Base-by-base conservation (phyloP, 208 protist species). In the Crithidia thermophila region DNA sequence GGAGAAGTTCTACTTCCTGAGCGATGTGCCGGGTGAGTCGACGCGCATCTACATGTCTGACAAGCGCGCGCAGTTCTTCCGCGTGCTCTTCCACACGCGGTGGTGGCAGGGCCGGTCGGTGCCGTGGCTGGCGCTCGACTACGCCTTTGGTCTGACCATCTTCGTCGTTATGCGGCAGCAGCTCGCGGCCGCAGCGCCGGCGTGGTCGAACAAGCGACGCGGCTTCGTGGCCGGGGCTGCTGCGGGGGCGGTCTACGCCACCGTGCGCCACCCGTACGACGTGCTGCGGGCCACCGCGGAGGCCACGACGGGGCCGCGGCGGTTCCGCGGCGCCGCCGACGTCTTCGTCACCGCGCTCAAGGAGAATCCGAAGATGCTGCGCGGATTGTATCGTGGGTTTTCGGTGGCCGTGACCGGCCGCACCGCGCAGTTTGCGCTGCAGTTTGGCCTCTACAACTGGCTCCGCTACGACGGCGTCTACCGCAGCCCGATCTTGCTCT, bases 381-480 rank as follows among this genome's bases (percentile, higher is more conserved):
- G 64, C 2, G 84, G 75, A 7, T 25, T 94, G 23, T 94, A 90
- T 68, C 64, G 79, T 21, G 91, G 91, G 23, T 58, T 89, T 23
- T 30, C 67, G 9, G 53, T 72, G 4, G 77, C 77, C 10, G 59
- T 79, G 8, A 11, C 25, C 10, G 80, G 75, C 6, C 76, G 79
- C 23, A 65, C 67, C 28, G 5, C 66, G 45, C 91, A 87, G 72
- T 85, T 72, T 49, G 56, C 76, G 18, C 50, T 74, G 16, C 82
- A 88, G 71, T 93, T 94, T 53, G 91, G 91, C 14, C 33, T 92
- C 16, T 96, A 96, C 80, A 87, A 94, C 63, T 69, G 60, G 36
- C 70, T 84, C 40, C 81, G 87, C 37, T 85, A 92, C 73, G 84
- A 93, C 45, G 85, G 84, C 0, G 85, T 86, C 2, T 88, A 91